A percentile compares a stretch with the other conserved stretches of the same genome.
phyloP scores from a whole-genome alignment of 805 yeast species.

The Starmerella apis region DNA sequence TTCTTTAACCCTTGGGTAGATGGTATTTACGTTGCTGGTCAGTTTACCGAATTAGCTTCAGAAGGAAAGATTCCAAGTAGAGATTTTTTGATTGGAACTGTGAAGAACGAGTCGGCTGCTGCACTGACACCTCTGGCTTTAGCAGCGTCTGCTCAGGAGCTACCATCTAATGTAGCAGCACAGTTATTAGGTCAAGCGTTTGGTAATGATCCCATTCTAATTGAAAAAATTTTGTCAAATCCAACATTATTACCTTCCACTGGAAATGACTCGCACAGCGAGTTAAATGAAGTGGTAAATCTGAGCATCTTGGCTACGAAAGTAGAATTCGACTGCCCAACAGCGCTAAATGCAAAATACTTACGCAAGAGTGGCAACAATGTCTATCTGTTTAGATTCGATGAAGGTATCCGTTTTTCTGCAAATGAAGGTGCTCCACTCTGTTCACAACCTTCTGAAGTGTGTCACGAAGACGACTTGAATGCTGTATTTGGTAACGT shows the following conservation, averaged over 20 bases:
- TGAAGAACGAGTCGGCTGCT: background rate
- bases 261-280: background rate
- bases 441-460: background rate
- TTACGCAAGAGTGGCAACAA: background rate
- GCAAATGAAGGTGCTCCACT: background rate
- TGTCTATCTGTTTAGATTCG: background rate
- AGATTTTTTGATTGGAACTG: background rate
- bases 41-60: background rate
- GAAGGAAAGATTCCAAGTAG: background rate
- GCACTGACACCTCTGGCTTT: background rate
- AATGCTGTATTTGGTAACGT: conserved; percentile 1
- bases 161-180: background rate
- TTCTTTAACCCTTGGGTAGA: conserved; percentile 5
- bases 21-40: background rate
- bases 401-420: background rate
- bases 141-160: background rate
- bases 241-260: background rate
- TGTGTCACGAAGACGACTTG: conserved; percentile 7
- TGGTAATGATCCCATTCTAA: background rate
- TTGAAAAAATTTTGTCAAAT: background rate
- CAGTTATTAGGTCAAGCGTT: background rate
- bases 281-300: background rate
- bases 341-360: background rate
- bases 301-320: background rate
- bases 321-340: background rate